These are phyloP conservation scores for Aurantiochytrium sp. DNA, from an alignment of 108 stramenopile genomes.

Conservation along the genomic window DNA sequence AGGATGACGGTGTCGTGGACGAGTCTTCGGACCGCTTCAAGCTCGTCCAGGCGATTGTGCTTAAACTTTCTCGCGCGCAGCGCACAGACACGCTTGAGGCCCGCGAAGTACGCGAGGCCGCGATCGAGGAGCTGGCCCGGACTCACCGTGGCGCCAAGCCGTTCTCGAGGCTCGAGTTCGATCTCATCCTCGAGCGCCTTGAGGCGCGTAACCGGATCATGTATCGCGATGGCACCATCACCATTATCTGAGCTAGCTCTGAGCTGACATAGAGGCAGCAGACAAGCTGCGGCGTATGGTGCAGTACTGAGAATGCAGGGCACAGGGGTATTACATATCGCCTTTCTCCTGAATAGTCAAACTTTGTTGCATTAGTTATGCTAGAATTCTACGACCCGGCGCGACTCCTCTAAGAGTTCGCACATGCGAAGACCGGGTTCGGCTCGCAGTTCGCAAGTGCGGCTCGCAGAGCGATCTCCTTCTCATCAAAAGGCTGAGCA, in stretches of 20 bases:
- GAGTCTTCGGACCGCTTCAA: not conserved
- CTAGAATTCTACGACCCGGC: too few relatives aligned
- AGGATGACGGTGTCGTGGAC: not conserved
- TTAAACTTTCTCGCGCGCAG: not conserved
- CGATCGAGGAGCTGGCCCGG: not conserved
- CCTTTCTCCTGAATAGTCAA: not conserved
- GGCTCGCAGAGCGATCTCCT: too few relatives aligned
- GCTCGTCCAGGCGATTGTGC: not conserved
- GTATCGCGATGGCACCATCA: conserved; percentile 3
- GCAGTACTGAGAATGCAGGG: too few relatives aligned
- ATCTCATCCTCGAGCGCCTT: not conserved
- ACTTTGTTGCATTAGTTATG: too few relatives aligned
- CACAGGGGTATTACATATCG: too few relatives aligned
- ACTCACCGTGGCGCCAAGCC: not conserved
- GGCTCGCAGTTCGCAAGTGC: too few relatives aligned
- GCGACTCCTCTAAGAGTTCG: not conserved
- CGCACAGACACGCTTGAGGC: not conserved
- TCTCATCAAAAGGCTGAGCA: too few relatives aligned
- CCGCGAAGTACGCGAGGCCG: not conserved
- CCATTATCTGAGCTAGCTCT: not conserved
- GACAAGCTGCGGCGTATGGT: too few relatives aligned
- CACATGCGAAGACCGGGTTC: not conserved
- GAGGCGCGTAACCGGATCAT: not conserved
- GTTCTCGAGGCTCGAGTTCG: not conserved
- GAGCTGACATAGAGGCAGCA: too few relatives aligned